Conservation (phyloP, 2,329 filamentous ascomycete species). For the Gaeumannomyces sp. region DNA sequence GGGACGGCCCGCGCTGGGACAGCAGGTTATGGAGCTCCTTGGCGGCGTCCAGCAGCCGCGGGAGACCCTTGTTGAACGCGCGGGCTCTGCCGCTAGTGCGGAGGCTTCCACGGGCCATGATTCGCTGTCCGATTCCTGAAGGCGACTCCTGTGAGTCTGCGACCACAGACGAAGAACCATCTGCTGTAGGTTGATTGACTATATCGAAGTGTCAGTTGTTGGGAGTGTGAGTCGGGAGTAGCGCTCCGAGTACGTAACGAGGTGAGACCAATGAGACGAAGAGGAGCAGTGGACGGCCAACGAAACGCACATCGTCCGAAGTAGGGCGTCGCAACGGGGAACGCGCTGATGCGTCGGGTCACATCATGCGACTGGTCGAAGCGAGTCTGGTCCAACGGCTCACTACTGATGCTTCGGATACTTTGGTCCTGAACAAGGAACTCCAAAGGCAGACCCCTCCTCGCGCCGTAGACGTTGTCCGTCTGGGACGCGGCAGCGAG, state of each 20-base stretch:
- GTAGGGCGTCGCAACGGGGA: not conserved
- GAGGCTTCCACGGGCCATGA: not conserved
- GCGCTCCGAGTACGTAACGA: too few relatives aligned
- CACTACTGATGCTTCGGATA: not conserved
- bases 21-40: constrained; percentile 5
- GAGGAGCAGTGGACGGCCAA: too few relatives aligned
- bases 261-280: too few relatives aligned
- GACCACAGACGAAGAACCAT: too few relatives aligned
- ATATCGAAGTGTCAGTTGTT: too few relatives aligned
- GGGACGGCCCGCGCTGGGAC: not conserved
- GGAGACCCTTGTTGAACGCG: constrained; percentile 4
- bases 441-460: too few relatives aligned
- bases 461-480: not conserved
- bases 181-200: too few relatives aligned
- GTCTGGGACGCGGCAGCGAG: not conserved
- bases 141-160: not conserved
- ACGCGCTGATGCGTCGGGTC: not conserved
- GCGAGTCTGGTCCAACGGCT: not conserved
- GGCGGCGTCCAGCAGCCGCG: not conserved
- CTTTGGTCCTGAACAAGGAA: not conserved
- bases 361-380: not conserved
- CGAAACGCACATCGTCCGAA: not conserved
- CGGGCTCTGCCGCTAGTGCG: not conserved
- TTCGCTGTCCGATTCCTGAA: not conserved
- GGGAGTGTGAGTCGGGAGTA: too few relatives aligned